Conservation (phyloP, 2,329 filamentous ascomycete genomes). For the Aspergillus uvarum region DNA sequence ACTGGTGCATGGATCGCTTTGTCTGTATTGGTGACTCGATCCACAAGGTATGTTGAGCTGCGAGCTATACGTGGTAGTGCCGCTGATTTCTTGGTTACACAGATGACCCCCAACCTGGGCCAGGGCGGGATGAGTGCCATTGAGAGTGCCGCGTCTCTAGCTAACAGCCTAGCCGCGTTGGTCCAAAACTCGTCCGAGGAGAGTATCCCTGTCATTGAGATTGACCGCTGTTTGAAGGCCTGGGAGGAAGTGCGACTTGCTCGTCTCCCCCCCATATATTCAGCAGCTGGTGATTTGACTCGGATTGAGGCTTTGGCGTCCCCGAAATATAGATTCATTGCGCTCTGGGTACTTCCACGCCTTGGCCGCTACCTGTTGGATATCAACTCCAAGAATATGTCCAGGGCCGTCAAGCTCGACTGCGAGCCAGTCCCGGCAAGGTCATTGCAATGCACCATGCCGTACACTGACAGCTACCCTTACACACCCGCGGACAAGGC, state of each 20-base stretch:
- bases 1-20: conserved; percentile 9
- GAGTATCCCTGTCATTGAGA: not conserved
- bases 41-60: conserved; percentile 11
- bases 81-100: not conserved
- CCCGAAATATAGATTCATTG: not conserved
- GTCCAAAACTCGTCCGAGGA: not conserved
- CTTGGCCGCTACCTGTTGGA: not conserved
- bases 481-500: not conserved
- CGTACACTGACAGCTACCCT: not conserved
- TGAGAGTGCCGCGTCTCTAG: not conserved
- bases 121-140: conserved; percentile 3
- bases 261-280: not conserved
- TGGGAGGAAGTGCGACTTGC: not conserved
- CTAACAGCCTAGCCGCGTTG: not conserved
- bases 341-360: not conserved
- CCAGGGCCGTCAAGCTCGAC: not conserved
- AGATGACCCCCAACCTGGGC: conserved; percentile 5
- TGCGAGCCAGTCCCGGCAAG: not conserved
- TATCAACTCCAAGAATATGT: not conserved
- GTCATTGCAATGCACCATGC: not conserved
- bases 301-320: not conserved
- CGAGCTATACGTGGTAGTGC: not conserved
- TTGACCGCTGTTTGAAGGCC: not conserved
- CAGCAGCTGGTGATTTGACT: not conserved
- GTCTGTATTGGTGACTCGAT: conserved; percentile 11